phyloP scores from a whole-genome alignment of 1,284 basidiomycete species.

The Fereydounia khargensis region DNA sequence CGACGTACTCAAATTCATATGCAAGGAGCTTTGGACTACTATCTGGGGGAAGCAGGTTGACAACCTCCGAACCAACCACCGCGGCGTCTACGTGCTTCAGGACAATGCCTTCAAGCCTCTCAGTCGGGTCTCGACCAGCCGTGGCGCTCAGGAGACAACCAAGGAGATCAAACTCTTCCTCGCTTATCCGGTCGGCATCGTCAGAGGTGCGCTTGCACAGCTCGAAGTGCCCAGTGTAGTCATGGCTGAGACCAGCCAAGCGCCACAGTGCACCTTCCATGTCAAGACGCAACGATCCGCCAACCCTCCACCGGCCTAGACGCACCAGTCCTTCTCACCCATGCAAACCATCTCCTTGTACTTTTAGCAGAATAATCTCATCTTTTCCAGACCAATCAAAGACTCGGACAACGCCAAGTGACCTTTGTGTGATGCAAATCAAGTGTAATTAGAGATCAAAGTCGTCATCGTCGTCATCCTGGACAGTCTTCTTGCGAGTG shows the following conservation, averaged over 20 bases:
- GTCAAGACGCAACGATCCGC: conserved; percentile 33
- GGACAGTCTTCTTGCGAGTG: conserved; percentile 33
- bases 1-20: conserved; percentile 90
- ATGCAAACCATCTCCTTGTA: no score
- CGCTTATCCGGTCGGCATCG: conserved; percentile 36
- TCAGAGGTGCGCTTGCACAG: conserved; percentile 39
- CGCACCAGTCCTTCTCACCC: not conserved
- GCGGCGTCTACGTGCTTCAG: conserved; percentile 88
- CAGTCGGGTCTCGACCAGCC: conserved; percentile 72
- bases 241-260: conserved; percentile 39
- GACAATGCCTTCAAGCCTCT: conserved; percentile 86
- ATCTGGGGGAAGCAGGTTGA: conserved; percentile 93
- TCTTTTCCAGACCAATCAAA: no score
- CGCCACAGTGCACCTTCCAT: conserved; percentile 39
- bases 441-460: conserved; percentile 42
- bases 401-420: no score
- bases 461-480: conserved; percentile 43
- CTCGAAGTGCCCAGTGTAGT: conserved; percentile 40
- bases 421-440: no score
- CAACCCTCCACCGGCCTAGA: not conserved
- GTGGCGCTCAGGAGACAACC: conserved; percentile 71
- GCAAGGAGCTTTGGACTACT: conserved; percentile 87
- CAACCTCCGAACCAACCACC: conserved; percentile 88
- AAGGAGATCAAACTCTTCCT: conserved; percentile 30
- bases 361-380: no score